Base-by-base conservation (phyloP, 257 asterid species). In the Plantago elongata region DNA sequence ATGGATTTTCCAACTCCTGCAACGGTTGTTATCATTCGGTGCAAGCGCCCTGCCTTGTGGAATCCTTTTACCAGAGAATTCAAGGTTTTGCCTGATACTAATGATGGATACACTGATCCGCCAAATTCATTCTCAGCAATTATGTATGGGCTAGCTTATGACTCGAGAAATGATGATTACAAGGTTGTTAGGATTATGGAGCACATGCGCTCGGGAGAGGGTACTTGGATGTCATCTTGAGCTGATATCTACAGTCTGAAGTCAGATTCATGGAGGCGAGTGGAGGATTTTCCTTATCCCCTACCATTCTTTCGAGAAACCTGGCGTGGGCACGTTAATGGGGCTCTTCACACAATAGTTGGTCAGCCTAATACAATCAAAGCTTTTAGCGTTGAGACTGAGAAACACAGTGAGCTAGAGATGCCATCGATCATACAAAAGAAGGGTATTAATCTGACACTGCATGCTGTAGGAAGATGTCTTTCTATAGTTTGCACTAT, bases 11-110 rank as follows among this genome's bases (percentile, higher is more conserved):
- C 12, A 51, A 51, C 34, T 51, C 56, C 10, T 55, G 44, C n/a
- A 55, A 55, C 22, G 60, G 60, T 55, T 55, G 45, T 55, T 27
- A n/a, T 55, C 12, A 34, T 55, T 10, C 22, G 13, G 60, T 1
- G 60, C 16, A 34, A 55, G 4, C 60, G 16, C 44, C 60, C 60
- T 8, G 27, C 22, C 22, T 27, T 55, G 43, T 55, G 60, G 60
- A 55, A 55, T 6, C 60, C 60, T 51, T 51, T 51, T 51, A 51
- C 56, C 16, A 51, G 30, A 6, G 34, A 51, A 13, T 51, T 5
- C 56, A 55, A 55, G 60, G 44, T 55, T 22, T 55, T 55, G 27
- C 37, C 60, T 13, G 44, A 9, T 37, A 1, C 1, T 13, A 0
- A 2, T 4, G 8, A 18, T 27, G 43, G 22, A 3, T 54, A 50